A percentile compares a stretch with the other conserved stretches of the same genome.
These are phyloP conservation scores for Candida railenensis DNA, from an alignment of 805 yeast species.

Conservation along the genomic window DNA sequence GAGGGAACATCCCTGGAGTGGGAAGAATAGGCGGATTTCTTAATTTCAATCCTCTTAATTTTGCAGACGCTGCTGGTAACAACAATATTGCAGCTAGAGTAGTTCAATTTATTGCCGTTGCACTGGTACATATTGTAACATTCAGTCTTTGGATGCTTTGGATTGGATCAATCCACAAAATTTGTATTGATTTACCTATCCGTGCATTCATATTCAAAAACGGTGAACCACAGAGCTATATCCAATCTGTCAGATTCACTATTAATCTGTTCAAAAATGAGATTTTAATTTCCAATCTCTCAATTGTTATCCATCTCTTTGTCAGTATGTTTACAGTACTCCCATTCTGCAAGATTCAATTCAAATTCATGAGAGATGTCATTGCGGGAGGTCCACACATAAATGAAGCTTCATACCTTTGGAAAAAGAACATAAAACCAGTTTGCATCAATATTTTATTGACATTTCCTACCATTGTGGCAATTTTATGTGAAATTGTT, in stretches of 20 bases:
- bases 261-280: neutral
- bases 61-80: neutral
- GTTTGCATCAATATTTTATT: constrained; percentile 12
- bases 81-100: neutral
- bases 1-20: neutral
- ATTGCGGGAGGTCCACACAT: neutral
- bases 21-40: neutral
- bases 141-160: constrained; percentile 17
- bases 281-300: constrained; percentile 7
- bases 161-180: constrained; percentile 18
- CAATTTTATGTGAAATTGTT: neutral
- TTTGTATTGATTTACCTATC: constrained; percentile 21
- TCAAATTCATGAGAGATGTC: neutral
- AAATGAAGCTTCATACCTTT: neutral
- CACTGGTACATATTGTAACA: neutral
- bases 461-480: constrained; percentile 10
- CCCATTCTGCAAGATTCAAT: constrained; percentile 9
- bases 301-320: constrained; percentile 14
- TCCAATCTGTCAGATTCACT: constrained; percentile 1
- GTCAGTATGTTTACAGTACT: constrained; percentile 20
- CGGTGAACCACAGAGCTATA: neutral
- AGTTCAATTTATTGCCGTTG: neutral
- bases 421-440: constrained; percentile 5
- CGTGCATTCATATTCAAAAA: constrained; percentile 9
- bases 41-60: no score